Evolutionary conservation across 192 early-diverging fungal genomes (phyloP).

Genomic region (Spinellus fusiger): DNA sequence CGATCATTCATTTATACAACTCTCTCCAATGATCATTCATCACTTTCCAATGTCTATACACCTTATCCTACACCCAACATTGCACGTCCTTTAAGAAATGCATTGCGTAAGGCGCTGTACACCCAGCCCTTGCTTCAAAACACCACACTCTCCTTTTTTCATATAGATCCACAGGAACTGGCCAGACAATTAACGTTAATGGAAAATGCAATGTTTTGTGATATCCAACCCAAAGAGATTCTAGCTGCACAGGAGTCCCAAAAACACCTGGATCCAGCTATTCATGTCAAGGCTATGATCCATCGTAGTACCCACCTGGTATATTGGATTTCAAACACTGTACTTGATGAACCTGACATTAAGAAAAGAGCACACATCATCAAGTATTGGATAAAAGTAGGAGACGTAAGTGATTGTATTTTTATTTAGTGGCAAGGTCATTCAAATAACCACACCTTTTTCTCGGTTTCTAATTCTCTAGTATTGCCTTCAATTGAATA

Average conservation of each 20-base stretch:
- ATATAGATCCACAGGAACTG: slow-evolving; percentile 54
- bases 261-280: slow-evolving; percentile 22
- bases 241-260: slow-evolving; percentile 17
- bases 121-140: background rate
- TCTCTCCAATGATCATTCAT: no score
- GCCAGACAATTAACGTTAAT: slow-evolving; percentile 71
- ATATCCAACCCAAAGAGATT: slow-evolving; percentile 62
- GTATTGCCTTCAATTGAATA: slow-evolving; percentile 46
- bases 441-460: no score
- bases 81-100: background rate
- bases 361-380: slow-evolving; percentile 61
- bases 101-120: background rate
- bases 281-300: slow-evolving; percentile 36
- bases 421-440: background rate
- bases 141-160: background rate
- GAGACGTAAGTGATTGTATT: slow-evolving; percentile 39
- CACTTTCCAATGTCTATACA: background rate
- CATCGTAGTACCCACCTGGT: slow-evolving; percentile 38
- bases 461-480: background rate
- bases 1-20: no score
- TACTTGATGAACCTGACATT: slow-evolving; percentile 65
- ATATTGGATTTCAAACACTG: slow-evolving; percentile 71
- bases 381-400: slow-evolving; percentile 78
- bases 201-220: slow-evolving; percentile 65
- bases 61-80: slow-evolving; percentile 9